These are phyloP conservation scores for Comarum palustre DNA, from an alignment of 306 rosid species.

Conservation along the genomic window DNA sequence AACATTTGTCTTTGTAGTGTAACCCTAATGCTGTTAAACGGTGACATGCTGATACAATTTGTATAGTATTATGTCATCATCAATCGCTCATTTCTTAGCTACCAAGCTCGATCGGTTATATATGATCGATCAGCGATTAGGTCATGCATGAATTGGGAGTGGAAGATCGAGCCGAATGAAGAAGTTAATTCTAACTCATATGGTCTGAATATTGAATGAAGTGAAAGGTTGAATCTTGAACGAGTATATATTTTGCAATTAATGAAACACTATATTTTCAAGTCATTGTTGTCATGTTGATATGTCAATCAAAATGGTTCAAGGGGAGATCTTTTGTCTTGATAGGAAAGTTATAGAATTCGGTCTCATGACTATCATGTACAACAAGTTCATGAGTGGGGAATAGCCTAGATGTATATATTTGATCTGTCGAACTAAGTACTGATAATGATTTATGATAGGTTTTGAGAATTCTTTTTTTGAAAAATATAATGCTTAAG, in stretches of 20 bases:
- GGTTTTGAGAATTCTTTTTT: too few species aligned
- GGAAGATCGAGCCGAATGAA: background rate
- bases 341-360: background rate
- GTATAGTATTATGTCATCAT: background rate
- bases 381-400: too few species aligned
- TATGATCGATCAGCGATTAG: conserved; percentile 9
- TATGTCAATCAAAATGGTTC: background rate
- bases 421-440: too few species aligned
- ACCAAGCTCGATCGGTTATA: background rate
- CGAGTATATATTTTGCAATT: background rate
- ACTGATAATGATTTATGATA: too few species aligned
- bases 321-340: background rate
- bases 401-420: too few species aligned
- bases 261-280: background rate
- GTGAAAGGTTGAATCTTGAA: conserved; percentile 20
- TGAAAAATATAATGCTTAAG: too few species aligned
- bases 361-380: background rate
- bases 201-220: background rate
- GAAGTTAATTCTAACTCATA: background rate
- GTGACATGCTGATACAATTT: too few species aligned
- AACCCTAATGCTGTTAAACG: background rate
- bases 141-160: background rate
- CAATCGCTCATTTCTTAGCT: background rate
- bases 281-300: background rate
- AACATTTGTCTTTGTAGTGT: background rate